Base-by-base conservation (phyloP, 768 basidiomycete genomes). In the Trametes meyenii region DNA sequence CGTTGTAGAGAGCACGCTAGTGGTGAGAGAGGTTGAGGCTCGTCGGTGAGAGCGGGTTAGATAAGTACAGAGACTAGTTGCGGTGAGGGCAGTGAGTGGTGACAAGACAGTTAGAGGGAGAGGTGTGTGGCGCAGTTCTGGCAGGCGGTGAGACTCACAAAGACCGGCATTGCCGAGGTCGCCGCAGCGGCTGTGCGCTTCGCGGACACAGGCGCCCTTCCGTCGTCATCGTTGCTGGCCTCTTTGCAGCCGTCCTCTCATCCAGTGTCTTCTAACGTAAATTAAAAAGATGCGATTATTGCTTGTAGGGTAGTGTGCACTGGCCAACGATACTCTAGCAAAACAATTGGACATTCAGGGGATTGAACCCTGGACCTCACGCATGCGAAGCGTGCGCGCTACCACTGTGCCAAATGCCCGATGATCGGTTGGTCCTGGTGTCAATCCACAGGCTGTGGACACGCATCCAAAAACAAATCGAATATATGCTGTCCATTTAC, bases 321-420 rank as follows among this genome's bases (percentile, higher is more conserved):
- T 16, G 6, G 44, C 21, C 2, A 11, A 16, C 21, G 21, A 4
- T 19, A 2, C 16, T 3, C 2, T n/a, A 45, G n/a, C 12, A 24
- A 13, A 19, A 46, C 23, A 29, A 45, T 36, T 73, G 72, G 72
- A 73, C 72, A 67, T 40, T 72, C 51, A 65, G 72, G 65, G 69
- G 66, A 66, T 73, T 70, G 72, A 73, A 73, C 69, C 65, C 72
- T 65, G 54, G 71, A 73, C 72, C 72, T 73, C 70, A 72, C 67
- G 72, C 72, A 68, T 72, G 72, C 72, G 68, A 73, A 73, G 72
- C 72, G 68, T 71, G 70, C 72, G 72, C 72, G 72, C 72, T 73
- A 73, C 72, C 72, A 73, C 72, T 73, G 72, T 72, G 72, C 72
- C 70, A 73, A 72, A 46, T 68, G 71, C 72, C 72, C 71, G 19